These are phyloP conservation scores for Talaromyces sp. DNA, from an alignment of 2,329 filamentous ascomycete species.

Conservation along the genomic window DNA sequence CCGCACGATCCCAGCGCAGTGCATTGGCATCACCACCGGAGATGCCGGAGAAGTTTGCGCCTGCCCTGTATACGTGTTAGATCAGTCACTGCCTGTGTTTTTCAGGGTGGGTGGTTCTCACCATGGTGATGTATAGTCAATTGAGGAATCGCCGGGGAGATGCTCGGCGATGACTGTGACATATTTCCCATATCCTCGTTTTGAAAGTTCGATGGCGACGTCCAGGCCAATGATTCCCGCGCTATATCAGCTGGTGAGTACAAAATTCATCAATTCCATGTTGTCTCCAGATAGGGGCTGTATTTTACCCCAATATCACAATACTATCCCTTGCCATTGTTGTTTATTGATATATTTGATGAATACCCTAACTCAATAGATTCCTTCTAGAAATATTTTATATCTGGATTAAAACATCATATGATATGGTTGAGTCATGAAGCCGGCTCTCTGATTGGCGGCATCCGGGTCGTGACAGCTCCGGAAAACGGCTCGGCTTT, in stretches of 20 bases:
- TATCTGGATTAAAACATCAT: neutral
- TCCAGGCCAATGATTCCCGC: constrained; percentile 16
- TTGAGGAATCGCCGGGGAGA: constrained; percentile 40
- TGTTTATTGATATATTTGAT: neutral
- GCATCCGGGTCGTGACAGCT: constrained; percentile 3
- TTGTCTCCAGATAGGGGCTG: too few relatives aligned
- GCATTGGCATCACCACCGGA: constrained; percentile 45
- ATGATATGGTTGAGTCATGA: neutral
- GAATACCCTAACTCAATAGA: neutral
- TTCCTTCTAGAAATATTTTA: neutral
- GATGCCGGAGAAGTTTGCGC: constrained; percentile 49
- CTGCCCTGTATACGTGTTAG: constrained; percentile 34
- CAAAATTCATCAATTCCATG: too few relatives aligned
- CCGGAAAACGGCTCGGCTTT: neutral
- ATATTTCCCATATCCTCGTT: constrained; percentile 19
- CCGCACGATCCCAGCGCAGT: constrained; percentile 43
- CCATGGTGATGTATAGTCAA: constrained; percentile 47
- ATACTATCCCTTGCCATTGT: constrained; percentile 21
- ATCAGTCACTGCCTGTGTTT: neutral
- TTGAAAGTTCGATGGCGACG: constrained; percentile 15
- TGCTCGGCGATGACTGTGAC: constrained; percentile 43
- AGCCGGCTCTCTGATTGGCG: constrained; percentile 9
- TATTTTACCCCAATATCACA: constrained; percentile 18
- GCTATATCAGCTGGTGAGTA: neutral
- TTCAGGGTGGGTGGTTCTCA: neutral